A percentile compares a stretch with the other conserved stretches of the same genome.
Evolutionary conservation across 371 early-diverging fungal species (phyloP).

Genomic region (Parasitella parasitica): DNA sequence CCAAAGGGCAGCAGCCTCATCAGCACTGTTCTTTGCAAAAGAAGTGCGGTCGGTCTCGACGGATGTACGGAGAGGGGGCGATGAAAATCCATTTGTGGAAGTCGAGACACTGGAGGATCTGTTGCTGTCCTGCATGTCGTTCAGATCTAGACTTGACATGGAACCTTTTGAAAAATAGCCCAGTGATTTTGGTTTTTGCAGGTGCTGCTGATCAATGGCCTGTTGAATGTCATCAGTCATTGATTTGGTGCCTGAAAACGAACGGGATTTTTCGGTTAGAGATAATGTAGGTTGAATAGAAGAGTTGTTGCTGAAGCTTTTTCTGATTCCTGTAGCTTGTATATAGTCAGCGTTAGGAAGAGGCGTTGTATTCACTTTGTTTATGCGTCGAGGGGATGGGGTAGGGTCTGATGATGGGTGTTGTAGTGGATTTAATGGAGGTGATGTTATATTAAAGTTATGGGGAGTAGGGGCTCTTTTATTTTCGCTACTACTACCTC

Average conservation of each 20-base stretch:
- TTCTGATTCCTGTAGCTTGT: conserved; percentile 6
- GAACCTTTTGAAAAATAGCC: conserved; percentile 9
- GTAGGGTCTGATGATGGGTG: not conserved
- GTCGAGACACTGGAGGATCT: not conserved
- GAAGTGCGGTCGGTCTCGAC: not conserved
- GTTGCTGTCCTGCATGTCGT: not conserved
- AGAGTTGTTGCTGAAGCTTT: not conserved
- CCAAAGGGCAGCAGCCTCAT: conserved; percentile 25
- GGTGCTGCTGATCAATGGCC: conserved; percentile 1
- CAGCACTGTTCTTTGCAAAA: not conserved
- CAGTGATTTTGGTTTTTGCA: not conserved
- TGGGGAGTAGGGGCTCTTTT: not conserved
- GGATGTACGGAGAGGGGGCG: not conserved
- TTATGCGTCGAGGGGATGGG: conserved; percentile 7
- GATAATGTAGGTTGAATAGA: conserved; percentile 5
- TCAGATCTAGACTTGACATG: conserved; percentile 11
- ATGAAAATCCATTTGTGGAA: not conserved
- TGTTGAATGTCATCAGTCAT: conserved; percentile 6
- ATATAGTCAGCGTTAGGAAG: conserved; percentile 24
- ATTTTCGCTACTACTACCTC: conserved; percentile 13
- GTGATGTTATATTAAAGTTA: not conserved
- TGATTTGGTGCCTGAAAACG: conserved; percentile 9
- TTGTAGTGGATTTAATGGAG: not conserved
- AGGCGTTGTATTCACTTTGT: conserved; percentile 18
- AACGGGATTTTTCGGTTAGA: not conserved